Base-by-base conservation (phyloP, 768 basidiomycete species). In the Rhizopogon salebrosus region DNA sequence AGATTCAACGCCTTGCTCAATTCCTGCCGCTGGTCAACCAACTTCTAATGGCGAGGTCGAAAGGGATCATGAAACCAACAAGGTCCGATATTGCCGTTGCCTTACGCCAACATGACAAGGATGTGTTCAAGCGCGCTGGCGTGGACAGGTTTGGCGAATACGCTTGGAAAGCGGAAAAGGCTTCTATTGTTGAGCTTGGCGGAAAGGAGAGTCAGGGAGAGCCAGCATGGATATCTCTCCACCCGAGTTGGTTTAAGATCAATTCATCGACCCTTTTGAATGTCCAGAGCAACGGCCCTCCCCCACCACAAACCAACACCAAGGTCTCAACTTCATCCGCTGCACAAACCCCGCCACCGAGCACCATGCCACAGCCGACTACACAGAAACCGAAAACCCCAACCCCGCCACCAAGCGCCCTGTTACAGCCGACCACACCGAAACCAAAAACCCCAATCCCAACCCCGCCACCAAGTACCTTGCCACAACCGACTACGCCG, bases 11-110 rank as follows among this genome's bases (percentile, higher is more conserved):
- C 16, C 54, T 57, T 49, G 29, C 54, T 20, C 53, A 54, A 43
- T 78, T 78, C 53, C 55, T 55, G 26, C 57, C 69, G 35, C 61
- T 69, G 49, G 55, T 69, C 34, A 39, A 58, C 14, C 41, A 57
- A 43, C 49, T 69, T 34, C 51, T 67, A 18, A 57, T 54, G 27
- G 61, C 53, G 26, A 62, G 59, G 31, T 54, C 56, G 16, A 66
- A 64, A 8, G 76, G 75, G 2, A 52, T 62, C 22, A 0, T 40
- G 26, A 68, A 60, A 11, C 70, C 76, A 7, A 62, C 69, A 5
- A 75, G 78, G 23, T 74, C 76, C 16, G 54, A 18, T 2, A 52
- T 82, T 29, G 74, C 72, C 6, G 0, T 60, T 16, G 67, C 69
- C 18, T 61, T 82, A 2, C 11, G 56, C 27, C 54, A 59, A 26